These are phyloP conservation scores for Aspergillus aculeatinus DNA, from an alignment of 2,329 filamentous ascomycete species.

Conservation along the genomic window DNA sequence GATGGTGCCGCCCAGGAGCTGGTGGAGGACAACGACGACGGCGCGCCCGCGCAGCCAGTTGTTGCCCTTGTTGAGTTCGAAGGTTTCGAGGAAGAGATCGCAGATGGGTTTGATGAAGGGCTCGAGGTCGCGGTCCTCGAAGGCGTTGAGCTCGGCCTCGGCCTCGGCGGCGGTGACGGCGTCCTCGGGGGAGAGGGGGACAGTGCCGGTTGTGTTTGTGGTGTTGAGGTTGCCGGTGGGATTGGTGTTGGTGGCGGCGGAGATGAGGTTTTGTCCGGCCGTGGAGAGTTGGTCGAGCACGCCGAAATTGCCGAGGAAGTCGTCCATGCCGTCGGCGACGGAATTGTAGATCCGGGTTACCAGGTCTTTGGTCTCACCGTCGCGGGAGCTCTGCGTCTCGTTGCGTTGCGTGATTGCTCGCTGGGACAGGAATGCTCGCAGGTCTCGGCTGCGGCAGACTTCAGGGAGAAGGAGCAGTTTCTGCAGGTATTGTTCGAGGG, in stretches of 20 bases:
- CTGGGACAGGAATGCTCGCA: constrained; percentile 87
- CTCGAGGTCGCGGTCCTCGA: constrained; percentile 83
- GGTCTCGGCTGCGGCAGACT: constrained; percentile 87
- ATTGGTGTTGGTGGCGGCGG: constrained; percentile 53
- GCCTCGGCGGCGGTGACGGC: constrained; percentile 66
- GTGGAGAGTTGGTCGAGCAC: constrained; percentile 91
- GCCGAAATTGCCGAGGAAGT: constrained; percentile 92
- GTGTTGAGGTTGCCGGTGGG: constrained; percentile 42
- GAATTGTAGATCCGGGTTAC: constrained; percentile 95
- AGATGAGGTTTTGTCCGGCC: constrained; percentile 79
- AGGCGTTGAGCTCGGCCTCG: constrained; percentile 89
- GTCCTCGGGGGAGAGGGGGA: constrained; percentile 49
- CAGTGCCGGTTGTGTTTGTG: constrained; percentile 42
- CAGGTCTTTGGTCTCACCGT: constrained; percentile 73
- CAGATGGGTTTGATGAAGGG: constrained; percentile 98
- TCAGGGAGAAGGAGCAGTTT: constrained; percentile 83
- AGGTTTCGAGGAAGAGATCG: constrained; percentile 93
- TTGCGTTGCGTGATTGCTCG: constrained; percentile 72
- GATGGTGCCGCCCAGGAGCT: constrained; percentile 91
- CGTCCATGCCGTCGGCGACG: constrained; percentile 96
- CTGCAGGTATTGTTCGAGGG: constrained; percentile 80
- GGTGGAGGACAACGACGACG: constrained; percentile 93
- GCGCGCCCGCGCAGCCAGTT: constrained; percentile 96
- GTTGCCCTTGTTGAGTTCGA: constrained; percentile 90
- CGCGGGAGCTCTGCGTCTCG: constrained; percentile 52